These are phyloP conservation scores for Ceratocystiopsis sp. DNA, from an alignment of 2,329 filamentous ascomycete species.

Conservation along the genomic window DNA sequence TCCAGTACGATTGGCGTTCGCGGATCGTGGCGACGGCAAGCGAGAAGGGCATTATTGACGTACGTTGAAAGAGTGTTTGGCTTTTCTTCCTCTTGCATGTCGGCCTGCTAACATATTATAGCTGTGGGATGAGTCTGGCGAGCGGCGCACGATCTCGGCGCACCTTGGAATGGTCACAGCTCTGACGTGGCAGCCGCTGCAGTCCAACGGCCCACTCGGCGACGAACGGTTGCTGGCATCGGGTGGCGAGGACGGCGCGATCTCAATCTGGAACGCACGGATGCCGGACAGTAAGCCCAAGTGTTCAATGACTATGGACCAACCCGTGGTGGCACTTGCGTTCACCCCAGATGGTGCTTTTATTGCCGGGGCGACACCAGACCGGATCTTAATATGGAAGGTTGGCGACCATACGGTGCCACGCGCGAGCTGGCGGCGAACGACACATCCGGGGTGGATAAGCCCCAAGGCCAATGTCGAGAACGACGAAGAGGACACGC, in stretches of 20 bases:
- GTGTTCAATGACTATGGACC: slow-evolving; percentile 41
- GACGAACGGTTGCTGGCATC: slow-evolving; percentile 43
- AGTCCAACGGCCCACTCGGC: slow-evolving; percentile 16
- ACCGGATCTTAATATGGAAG: slow-evolving; percentile 47
- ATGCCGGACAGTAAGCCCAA: slow-evolving; percentile 36
- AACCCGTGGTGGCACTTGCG: slow-evolving; percentile 38
- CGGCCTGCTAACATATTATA: slow-evolving; percentile 11
- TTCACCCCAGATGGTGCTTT: slow-evolving; percentile 48
- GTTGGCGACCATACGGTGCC: slow-evolving; percentile 41
- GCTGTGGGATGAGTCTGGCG: slow-evolving; percentile 39
- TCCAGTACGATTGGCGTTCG: slow-evolving; percentile 38
- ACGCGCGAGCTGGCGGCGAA: slow-evolving; percentile 40
- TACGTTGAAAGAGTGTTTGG: slow-evolving; percentile 19
- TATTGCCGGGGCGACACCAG: slow-evolving; percentile 42
- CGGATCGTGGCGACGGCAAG: slow-evolving; percentile 40
- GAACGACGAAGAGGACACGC: slow-evolving; percentile 40
- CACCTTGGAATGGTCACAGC: slow-evolving; percentile 41
- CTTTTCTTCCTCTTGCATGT: neutral
- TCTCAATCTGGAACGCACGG: slow-evolving; percentile 45
- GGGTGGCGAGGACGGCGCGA: slow-evolving; percentile 44
- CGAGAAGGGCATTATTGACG: slow-evolving; percentile 42
- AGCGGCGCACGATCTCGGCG: slow-evolving; percentile 37
- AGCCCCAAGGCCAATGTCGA: slow-evolving; percentile 37
- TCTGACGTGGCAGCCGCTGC: slow-evolving; percentile 43
- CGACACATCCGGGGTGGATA: slow-evolving; percentile 38